Base-by-base conservation (phyloP, 1,284 basidiomycete genomes). In the Chalciporus piperatoides region DNA sequence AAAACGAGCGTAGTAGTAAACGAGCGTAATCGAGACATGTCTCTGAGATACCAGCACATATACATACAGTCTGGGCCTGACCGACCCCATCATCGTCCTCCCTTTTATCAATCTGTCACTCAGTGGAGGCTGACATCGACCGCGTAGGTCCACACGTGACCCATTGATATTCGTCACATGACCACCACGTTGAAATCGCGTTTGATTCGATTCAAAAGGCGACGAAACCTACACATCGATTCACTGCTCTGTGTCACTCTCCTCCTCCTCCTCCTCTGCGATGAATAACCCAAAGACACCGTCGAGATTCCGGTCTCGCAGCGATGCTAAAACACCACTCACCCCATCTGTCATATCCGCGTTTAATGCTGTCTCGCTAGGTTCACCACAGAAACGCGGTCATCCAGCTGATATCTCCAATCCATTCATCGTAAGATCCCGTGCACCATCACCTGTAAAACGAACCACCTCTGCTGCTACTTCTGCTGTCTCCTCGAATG, bases 271-370 rank as follows among this genome's bases (percentile, higher is more conserved):
- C 7, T 37, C 23, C 23, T 7, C 19, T 14, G 43, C 41, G 23
- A 68, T 69, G 67, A 58, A 41, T 44, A 53, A 51, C 2, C 73
- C 81, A 19, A 86, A 84, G 65, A 89, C 86, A 2, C 86, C 86
- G 5, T 77, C 79, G 28, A 76, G 82, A 19, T 73, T 74, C 41
- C 77, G 86, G 9, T 75, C 84, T 28, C 80, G 81, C 45, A 86
- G 84, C 56, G 85, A 86, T 59, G 79, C 77, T 2, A 84, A 82
- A 57, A 86, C 85, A 0, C 86, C 86, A 1, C 69, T 88, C 24
- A 87, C 86, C 0, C 82, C 85, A 0, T 85, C 86, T 6, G 62
- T 86, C 33, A 62, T 81, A 15, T 64, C 76, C 10, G 79, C 75
- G 7, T 60, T 87, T 54, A 80, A 78, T 61, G 75, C 77, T 25